Percentiles rank a stretch among this genome's conserved stretches.
These are phyloP conservation scores for Gastrolobium villosum DNA, from an alignment of 306 rosid genomes.

Conservation along the genomic window DNA sequence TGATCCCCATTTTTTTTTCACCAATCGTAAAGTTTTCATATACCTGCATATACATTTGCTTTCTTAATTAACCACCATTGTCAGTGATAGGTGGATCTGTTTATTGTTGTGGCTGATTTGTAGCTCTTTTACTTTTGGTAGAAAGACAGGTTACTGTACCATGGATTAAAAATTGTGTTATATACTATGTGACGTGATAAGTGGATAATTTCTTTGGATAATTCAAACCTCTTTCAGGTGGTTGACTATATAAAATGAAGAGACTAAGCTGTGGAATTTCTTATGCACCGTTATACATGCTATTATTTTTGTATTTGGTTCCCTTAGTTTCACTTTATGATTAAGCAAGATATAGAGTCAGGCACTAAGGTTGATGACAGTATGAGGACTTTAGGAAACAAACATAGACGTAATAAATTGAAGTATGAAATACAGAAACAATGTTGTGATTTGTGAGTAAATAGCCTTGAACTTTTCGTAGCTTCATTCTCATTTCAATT, in stretches of 20 bases:
- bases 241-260: constrained; percentile 34
- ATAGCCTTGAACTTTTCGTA: constrained; percentile 25
- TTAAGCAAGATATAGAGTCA: background rate
- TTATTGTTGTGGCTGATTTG: constrained; percentile 3
- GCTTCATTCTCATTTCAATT: constrained; percentile 26
- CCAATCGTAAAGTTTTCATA: background rate
- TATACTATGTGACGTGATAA: constrained; percentile 25
- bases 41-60: constrained; percentile 19
- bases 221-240: constrained; percentile 12
- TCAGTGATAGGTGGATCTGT: constrained; percentile 2
- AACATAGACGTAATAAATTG: constrained; percentile 8
- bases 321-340: constrained; percentile 32
- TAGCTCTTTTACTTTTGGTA: constrained; percentile 29
- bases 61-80: background rate
- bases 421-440: constrained; percentile 33
- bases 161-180: constrained; percentile 21
- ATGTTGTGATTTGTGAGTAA: constrained; percentile 31
- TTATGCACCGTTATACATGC: background rate
- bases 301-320: constrained; percentile 6
- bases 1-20: background rate
- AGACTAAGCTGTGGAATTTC: constrained; percentile 29
- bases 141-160: constrained; percentile 2
- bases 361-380: constrained; percentile 19
- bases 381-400: constrained; percentile 5
- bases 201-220: constrained; percentile 14